Conservation (phyloP, 1,284 basidiomycete species). For the Naganishia liquefaciens region DNA sequence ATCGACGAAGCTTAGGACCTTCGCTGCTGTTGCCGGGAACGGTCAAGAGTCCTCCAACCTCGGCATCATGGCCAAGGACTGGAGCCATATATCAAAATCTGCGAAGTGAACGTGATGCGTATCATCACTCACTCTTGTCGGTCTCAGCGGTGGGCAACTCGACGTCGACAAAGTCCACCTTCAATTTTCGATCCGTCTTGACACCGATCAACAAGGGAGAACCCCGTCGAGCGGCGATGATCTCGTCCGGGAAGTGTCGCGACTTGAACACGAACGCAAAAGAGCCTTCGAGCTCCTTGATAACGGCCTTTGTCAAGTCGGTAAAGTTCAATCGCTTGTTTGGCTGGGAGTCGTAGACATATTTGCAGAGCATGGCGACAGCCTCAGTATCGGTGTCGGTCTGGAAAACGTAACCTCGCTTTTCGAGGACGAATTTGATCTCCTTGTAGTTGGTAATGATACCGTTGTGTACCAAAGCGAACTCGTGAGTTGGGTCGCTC, state of each 20-base stretch:
- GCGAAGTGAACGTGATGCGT: background rate
- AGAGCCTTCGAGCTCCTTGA: conserved; percentile 98
- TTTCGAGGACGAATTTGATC: conserved; percentile 89
- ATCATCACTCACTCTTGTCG: conserved; percentile 54
- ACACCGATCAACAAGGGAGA: conserved; percentile 97
- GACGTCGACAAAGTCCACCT: conserved; percentile 99
- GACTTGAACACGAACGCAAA: conserved; percentile 99
- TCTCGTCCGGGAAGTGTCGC: conserved; percentile 90
- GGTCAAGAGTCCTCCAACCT: conserved; percentile 63
- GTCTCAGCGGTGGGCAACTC: conserved; percentile 75
- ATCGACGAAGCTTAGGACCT: conserved; percentile 81
- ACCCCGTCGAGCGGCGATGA: conserved; percentile 93
- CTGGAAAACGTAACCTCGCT: conserved; percentile 91
- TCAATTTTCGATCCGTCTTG: conserved; percentile 99
- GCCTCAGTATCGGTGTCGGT: conserved; percentile 98
- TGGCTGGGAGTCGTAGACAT: conserved; percentile 91
- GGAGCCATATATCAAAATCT: background rate
- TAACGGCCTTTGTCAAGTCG: conserved; percentile 87
- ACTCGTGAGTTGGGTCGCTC: conserved; percentile 76
- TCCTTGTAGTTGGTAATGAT: conserved; percentile 95
- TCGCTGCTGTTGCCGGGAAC: conserved; percentile 61
- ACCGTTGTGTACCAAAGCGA: conserved; percentile 96
- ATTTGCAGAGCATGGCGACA: conserved; percentile 93
- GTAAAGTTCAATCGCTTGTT: conserved; percentile 88
- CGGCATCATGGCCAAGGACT: conserved; percentile 34